Conservation (phyloP, 1,139 yeast genomes). For the Protomyces inundatus region DNA sequence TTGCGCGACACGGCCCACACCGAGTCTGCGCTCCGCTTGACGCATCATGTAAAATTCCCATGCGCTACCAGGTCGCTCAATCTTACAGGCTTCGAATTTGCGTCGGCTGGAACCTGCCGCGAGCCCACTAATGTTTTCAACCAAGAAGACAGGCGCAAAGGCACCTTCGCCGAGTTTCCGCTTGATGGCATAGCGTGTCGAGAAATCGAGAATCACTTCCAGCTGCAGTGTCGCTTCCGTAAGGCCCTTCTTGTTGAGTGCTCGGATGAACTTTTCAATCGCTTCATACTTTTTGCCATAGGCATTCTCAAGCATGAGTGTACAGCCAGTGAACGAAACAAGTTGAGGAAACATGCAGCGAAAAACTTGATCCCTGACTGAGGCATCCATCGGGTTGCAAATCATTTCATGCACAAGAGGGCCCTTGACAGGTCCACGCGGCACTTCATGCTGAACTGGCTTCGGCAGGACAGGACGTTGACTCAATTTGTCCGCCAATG, state of each 20-base stretch:
- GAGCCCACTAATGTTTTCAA: constrained; percentile 53
- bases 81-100: constrained; percentile 59
- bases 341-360: constrained; percentile 37
- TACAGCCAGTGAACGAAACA: constrained; percentile 38
- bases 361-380: constrained; percentile 35
- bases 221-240: constrained; percentile 33
- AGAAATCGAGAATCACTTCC: constrained; percentile 47
- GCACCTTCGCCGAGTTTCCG: constrained; percentile 74
- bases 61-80: constrained; percentile 61
- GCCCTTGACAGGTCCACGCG: background rate
- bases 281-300: constrained; percentile 38
- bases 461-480: background rate
- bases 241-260: constrained; percentile 38
- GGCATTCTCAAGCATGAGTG: constrained; percentile 37
- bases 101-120: background rate
- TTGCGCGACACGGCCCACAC: constrained; percentile 34
- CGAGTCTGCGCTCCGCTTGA: constrained; percentile 37
- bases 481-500: background rate
- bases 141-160: constrained; percentile 69
- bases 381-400: constrained; percentile 39
- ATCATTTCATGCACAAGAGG: constrained; percentile 30
- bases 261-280: constrained; percentile 39
- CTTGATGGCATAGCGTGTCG: constrained; percentile 50
- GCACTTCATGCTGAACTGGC: background rate
- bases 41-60: constrained; percentile 81